phyloP scores from a whole-genome alignment of 129 eudicot species.

The Flaveria bidentis region DNA sequence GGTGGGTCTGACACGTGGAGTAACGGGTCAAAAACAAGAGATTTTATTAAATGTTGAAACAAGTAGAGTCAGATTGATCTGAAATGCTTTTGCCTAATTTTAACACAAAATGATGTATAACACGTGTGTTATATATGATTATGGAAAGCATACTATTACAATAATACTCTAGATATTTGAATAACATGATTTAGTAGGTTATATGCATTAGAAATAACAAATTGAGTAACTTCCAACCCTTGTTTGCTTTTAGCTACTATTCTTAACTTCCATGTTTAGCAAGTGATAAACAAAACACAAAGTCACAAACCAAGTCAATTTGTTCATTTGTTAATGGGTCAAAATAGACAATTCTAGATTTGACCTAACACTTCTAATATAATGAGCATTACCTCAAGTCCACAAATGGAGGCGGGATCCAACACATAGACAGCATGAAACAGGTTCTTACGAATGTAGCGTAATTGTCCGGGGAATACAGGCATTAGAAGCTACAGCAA shows the following conservation, averaged over 20 bases:
- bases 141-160: not conserved
- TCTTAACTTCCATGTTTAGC: not conserved
- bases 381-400: conserved; percentile 78
- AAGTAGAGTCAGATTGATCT: not conserved
- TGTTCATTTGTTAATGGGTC: not conserved
- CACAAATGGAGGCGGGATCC: conserved; percentile 90
- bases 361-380: not conserved
- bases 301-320: not conserved
- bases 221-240: not conserved
- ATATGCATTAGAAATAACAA: not conserved
- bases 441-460: conserved; percentile 89
- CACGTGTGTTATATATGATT: not conserved
- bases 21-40: not conserved
- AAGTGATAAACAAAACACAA: no score
- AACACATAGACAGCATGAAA: conserved; percentile 84
- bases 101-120: not conserved
- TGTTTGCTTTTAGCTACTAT: not conserved
- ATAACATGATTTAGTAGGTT: not conserved
- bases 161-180: not conserved
- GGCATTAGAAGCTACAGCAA: conserved; percentile 83
- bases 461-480: conserved; percentile 93
- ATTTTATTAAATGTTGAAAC: not conserved
- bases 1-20: not conserved
- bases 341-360: not conserved
- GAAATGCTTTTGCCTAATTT: not conserved